Conservation (phyloP, 352 stramenopile species). For the Phytophthora hybrid region DNA sequence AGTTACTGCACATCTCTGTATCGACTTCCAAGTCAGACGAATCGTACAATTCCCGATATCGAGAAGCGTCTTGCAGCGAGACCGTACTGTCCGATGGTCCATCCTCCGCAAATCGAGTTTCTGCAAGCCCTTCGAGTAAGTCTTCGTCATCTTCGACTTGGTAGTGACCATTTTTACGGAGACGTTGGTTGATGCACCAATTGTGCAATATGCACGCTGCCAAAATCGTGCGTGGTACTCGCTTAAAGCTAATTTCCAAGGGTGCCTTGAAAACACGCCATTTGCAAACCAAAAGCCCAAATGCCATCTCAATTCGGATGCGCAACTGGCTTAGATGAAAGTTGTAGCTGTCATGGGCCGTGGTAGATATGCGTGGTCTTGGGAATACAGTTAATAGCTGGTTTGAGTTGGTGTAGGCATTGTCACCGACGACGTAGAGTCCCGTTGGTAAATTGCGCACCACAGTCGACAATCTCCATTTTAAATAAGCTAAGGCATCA, state of each 20-base stretch:
- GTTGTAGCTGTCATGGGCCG: neutral
- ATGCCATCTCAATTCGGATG: slow-evolving; percentile 11
- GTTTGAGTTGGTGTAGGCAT: neutral
- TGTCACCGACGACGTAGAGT: neutral
- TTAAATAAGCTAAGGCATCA: slow-evolving; percentile 7
- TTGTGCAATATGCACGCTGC: neutral
- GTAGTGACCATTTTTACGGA: neutral
- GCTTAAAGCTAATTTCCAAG: slow-evolving; percentile 6
- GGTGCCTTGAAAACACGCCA: neutral
- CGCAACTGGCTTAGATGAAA: slow-evolving; percentile 7
- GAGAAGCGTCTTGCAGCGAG: neutral
- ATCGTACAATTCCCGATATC: neutral
- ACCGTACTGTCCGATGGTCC: neutral
- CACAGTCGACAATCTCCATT: slow-evolving; percentile 8
- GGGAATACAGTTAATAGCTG: neutral
- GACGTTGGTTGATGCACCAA: neutral
- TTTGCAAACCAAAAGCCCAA: slow-evolving; percentile 6
- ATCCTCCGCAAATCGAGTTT: no score
- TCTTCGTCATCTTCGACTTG: slow-evolving; percentile 2
- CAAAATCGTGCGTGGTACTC: neutral
- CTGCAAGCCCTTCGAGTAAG: neutral
- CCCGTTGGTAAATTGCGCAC: neutral
- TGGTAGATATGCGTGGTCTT: neutral
- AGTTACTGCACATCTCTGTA: neutral
- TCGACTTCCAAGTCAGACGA: neutral